Base-by-base conservation (phyloP, 1,139 yeast species). In the Pneumocystis wakefieldiae region DNA sequence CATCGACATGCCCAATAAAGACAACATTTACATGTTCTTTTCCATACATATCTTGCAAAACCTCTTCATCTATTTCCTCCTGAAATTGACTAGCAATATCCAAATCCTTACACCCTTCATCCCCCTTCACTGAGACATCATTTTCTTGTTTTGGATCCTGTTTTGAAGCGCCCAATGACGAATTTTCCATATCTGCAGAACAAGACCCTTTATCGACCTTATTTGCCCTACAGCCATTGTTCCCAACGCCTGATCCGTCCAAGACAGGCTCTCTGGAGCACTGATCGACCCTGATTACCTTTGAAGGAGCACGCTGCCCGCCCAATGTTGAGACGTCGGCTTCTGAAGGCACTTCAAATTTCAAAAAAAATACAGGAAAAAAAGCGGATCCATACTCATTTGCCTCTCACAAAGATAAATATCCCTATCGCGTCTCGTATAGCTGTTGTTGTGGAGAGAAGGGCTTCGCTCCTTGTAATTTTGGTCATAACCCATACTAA, bases 1-100 rank as follows among this genome's bases (percentile, higher is more conserved):
- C 98, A 81, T 92, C 99, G 70, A 92, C 99, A 74, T 92, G 99
- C 70, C 99, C 99, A 97, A 92, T 94, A 76, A 92, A 92, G 72
- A 92, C 90, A 71, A 92, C 86, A 42, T 97, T 90, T 73, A 92
- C 83, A 76, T 94, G 98, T 74, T 91, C 97, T 76, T 94, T 94
- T 66, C 97, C 97, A 73, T 89, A 94, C 86, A 94, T 77, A 71
- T 92, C 98, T 64, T 82, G 85, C 68, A 92, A 88, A 67, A 90
- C 83, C 70, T 86, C 95, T 72, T 87, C 87, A 73, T 92, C 98
- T 67, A 92, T 81, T 48, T 87, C 94, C 73, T 87, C 96, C 75
- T 86, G 94, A 72, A 86, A 90, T 72, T 83, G 84, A 67, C 77
- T 77, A 55, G 85, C 73, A 8, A 83, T 80, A 62, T 81, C 85